phyloP scores from a whole-genome alignment of 257 asterid species.

The Fraxinus cuspidata region DNA sequence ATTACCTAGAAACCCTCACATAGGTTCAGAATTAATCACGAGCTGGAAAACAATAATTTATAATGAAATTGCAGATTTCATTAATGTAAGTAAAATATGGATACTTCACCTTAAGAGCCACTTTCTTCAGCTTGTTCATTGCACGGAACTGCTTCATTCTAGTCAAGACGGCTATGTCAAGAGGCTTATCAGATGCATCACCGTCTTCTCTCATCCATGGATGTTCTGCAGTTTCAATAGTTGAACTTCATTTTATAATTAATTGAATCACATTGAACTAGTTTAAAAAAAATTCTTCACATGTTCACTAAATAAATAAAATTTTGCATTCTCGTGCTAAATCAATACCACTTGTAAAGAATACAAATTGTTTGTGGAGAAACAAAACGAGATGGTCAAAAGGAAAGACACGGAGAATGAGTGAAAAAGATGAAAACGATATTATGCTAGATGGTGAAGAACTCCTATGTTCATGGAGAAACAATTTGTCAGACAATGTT shows the following conservation, averaged over 20 bases:
- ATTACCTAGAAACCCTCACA: conserved; percentile 55
- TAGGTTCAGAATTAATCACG: background rate
- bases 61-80: no score
- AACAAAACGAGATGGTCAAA: background rate
- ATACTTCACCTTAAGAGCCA: conserved; percentile 76
- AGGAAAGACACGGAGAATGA: background rate
- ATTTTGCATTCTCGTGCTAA: background rate
- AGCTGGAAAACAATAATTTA: no score
- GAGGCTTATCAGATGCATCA: conserved; percentile 90
- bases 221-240: conserved; percentile 56
- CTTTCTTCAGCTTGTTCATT: conserved; percentile 95
- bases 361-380: background rate
- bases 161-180: conserved; percentile 80
- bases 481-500: background rate
- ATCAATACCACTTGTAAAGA: background rate
- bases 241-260: conserved; percentile 2
- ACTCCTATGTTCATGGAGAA: background rate
- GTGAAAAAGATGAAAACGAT: no score
- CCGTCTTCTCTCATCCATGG: conserved; percentile 98
- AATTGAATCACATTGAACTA: background rate
- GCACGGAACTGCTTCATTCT: conserved; percentile 98
- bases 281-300: background rate
- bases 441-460: no score
- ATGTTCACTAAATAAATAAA: no score
- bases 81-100: no score